Conservation (phyloP, 208 protist genomes). For the Trypanosoma boissoni region DNA sequence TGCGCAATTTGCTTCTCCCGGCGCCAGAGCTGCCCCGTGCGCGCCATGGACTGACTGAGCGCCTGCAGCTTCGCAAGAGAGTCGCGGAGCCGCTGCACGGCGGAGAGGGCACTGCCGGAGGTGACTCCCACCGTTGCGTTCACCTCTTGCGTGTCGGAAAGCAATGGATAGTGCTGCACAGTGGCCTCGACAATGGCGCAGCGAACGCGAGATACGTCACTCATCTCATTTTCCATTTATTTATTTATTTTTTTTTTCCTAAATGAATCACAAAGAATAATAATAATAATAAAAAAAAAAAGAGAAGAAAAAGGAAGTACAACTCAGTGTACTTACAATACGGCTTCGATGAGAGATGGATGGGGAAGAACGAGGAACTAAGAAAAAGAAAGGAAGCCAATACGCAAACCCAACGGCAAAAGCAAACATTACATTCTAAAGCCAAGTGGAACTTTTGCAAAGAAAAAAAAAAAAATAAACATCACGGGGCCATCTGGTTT, state of each 20-base stretch:
- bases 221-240: constrained; percentile 19
- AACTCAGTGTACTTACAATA: neutral
- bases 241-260: neutral
- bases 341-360: neutral
- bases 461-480: too few relatives aligned
- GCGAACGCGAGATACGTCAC: constrained; percentile 46
- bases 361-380: neutral
- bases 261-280: neutral
- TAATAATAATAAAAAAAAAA: neutral
- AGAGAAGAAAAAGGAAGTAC: neutral
- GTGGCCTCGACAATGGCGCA: constrained; percentile 59
- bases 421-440: too few relatives aligned
- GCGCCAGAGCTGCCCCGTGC: constrained; percentile 59
- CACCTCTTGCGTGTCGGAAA: constrained; percentile 48
- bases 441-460: too few relatives aligned
- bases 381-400: too few relatives aligned
- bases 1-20: constrained; percentile 46
- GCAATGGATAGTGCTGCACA: constrained; percentile 62
- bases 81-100: constrained; percentile 37
- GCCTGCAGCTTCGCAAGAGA: constrained; percentile 50
- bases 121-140: constrained; percentile 41
- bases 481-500: too few relatives aligned
- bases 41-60: constrained; percentile 37
- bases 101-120: constrained; percentile 33
- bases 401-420: too few relatives aligned